Evolutionary conservation across 345 rosid genomes (phyloP).

Genomic region (Brassica carinata): DNA sequence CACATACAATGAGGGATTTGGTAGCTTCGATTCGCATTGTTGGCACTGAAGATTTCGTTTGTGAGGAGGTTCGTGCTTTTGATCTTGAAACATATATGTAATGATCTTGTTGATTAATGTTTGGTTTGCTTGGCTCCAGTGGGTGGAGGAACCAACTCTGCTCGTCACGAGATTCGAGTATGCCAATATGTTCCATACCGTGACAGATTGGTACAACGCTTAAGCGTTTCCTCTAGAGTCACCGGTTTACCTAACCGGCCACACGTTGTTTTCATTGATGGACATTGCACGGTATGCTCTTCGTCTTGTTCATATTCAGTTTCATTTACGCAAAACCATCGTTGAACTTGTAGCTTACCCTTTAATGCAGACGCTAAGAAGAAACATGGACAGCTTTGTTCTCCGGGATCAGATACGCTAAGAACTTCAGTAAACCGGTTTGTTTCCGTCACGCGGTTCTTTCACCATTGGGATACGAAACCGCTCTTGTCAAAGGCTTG

Average conservation of each 20-base stretch:
- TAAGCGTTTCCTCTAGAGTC: constrained; percentile 82
- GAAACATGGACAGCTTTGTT: constrained; percentile 88
- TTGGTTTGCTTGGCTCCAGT: constrained; percentile 50
- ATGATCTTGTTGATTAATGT: constrained; percentile 10
- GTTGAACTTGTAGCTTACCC: background rate
- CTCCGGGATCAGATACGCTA: constrained; percentile 71
- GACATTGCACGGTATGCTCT: constrained; percentile 50
- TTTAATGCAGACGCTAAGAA: constrained; percentile 73
- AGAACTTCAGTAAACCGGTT: constrained; percentile 71
- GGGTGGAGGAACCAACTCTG: constrained; percentile 91
- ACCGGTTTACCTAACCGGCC: constrained; percentile 86
- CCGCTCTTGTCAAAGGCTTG: constrained; percentile 75
- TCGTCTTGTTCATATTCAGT: constrained; percentile 15
- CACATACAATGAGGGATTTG: constrained; percentile 68
- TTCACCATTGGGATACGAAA: constrained; percentile 88
- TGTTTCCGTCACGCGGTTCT: constrained; percentile 84
- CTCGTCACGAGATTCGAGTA: constrained; percentile 78
- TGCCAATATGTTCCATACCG: constrained; percentile 91
- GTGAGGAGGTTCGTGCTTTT: constrained; percentile 61
- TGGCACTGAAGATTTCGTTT: constrained; percentile 47
- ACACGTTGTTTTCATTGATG: constrained; percentile 79
- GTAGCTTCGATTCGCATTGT: constrained; percentile 63
- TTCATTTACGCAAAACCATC: background rate
- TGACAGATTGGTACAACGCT: constrained; percentile 92
- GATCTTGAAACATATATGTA: background rate